These are phyloP conservation scores for Chytriomyces sp. DNA, from an alignment of 192 early-diverging fungal genomes.

Conservation along the genomic window DNA sequence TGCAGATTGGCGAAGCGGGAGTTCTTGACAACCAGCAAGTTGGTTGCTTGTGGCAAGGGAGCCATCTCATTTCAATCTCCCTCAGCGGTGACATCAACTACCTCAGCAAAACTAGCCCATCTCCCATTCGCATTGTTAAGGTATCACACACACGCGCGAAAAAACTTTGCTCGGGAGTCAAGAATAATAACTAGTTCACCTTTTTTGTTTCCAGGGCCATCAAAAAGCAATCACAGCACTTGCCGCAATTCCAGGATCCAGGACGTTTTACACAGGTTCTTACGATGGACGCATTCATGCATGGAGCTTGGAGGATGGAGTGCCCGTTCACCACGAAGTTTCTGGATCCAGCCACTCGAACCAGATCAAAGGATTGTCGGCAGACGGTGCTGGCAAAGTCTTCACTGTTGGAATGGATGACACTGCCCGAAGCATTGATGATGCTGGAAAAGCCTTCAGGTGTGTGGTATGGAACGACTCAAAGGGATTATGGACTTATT, in stretches of 20 bases:
- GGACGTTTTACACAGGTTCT: slow-evolving; percentile 81
- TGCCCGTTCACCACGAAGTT: slow-evolving; percentile 41
- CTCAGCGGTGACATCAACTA: slow-evolving; percentile 89
- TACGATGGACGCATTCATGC: slow-evolving; percentile 86
- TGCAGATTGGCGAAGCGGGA: slow-evolving; percentile 29
- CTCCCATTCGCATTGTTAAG: slow-evolving; percentile 59
- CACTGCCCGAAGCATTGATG: slow-evolving; percentile 52
- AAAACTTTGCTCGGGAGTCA: neutral
- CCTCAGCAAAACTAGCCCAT: slow-evolving; percentile 63
- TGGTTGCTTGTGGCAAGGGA: slow-evolving; percentile 87
- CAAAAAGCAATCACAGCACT: slow-evolving; percentile 84
- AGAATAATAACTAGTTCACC: neutral
- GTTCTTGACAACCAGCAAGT: slow-evolving; percentile 85
- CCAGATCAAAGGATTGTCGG: slow-evolving; percentile 69
- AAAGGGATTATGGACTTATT: neutral
- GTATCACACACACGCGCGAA: slow-evolving; percentile 23
- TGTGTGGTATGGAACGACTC: slow-evolving; percentile 16
- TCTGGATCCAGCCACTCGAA: slow-evolving; percentile 75
- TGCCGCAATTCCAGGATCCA: slow-evolving; percentile 50
- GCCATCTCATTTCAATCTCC: slow-evolving; percentile 76
- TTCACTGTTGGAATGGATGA: slow-evolving; percentile 81
- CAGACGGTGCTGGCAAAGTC: slow-evolving; percentile 49
- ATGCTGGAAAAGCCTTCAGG: slow-evolving; percentile 45
- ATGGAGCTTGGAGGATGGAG: slow-evolving; percentile 15
- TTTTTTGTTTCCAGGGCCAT: slow-evolving; percentile 67